Base-by-base conservation (phyloP, 352 stramenopile species). In the Globisporangium canariense region DNA sequence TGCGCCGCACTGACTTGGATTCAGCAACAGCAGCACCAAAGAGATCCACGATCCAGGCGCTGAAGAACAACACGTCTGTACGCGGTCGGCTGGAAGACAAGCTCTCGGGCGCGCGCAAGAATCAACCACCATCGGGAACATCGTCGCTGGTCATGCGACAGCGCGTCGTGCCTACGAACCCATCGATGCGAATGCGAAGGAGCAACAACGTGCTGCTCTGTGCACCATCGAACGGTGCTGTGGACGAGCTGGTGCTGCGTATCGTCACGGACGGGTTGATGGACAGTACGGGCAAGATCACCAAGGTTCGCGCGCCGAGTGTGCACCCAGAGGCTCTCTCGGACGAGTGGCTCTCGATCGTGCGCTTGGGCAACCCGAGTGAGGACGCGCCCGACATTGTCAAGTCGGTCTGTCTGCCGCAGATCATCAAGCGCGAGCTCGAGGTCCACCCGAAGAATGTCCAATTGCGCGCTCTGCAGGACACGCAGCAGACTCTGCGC, bases 161-260 rank as follows among this genome's bases (percentile, higher is more conserved):
- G 14, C 74, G 79, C n/a, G 74, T 89, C 2, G 60, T 69, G 14
- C 67, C 74, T 4, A 69, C 65, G 14, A 56, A 69, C 5, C 60
- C 66, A 10, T 20, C 52, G 6, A 34, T 71, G 66, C 64, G 67
- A n/a, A 25, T 70, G 61, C 64, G 62, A 30, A 69, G 81, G 32
- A 71, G 66, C 10, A 84, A 85, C 52, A 87, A 96, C 61, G 77
- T 97, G 13, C 65, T 97, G 16, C 72, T 97, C 11, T 96, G 88
- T 68, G 90, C 91, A 2, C 91, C 91, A 14, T 97, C 91, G 11
- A 97, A 97, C 67, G 90, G 90, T 40, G 91, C 91, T 20, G 88
- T 97, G 0, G 93, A 97, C 59, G 89, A 97, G 58, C 47, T 97
- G 25, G 85, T 97, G n/a, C 54, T 94, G 32, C 83, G 90, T 51